Base-by-base conservation (phyloP, 2,329 filamentous ascomycete species). In the Xylaria sp. region DNA sequence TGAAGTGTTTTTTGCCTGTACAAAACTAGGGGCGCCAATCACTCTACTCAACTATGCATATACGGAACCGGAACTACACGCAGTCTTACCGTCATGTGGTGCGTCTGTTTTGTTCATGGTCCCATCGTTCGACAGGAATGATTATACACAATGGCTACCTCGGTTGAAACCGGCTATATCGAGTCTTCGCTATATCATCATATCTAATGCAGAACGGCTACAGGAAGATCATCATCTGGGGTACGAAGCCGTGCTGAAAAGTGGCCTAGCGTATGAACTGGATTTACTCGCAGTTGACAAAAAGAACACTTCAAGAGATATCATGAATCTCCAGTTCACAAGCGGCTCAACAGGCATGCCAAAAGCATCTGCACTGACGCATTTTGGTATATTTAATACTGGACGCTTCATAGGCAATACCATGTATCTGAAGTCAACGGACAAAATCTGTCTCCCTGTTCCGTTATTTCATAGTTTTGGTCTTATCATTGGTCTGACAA, bases 381-480 rank as follows among this genome's bases (percentile, higher is more conserved):
- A 46, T n/a, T 15, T 18, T 46, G 41, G 41, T 7, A 46, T 46
- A 46, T 46, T 46, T 15, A 46, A 46, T 46, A 46, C 41, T 46
- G 41, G 41, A 46, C 41, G 41, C 41, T 46, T 46, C 13, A 46
- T 46, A 46, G 41, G 41, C 41, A 15, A 46, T 20, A 46, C 41
- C 6, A 46, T 46, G 41, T 46, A 46, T 46, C 15, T 46, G 41
- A 46, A 46, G 41, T 8, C 41, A 46, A n/a, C 39, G 15, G 41
- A 46, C 41, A 46, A n/a, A 46, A 46, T 46, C 13, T 46, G 41
- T 46, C 41, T 46, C 41, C 41, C 41, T 46, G 41, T 46, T n/a
- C 41, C 41, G 41, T 46, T 46, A 46, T 46, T 46, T n/a, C 41
- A 46, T n/a, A 46, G 41, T 46, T 46, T 46, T 15, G 41, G 41